Conservation (phyloP, 2,329 filamentous ascomycete species). For the Clonostachys rosea region DNA sequence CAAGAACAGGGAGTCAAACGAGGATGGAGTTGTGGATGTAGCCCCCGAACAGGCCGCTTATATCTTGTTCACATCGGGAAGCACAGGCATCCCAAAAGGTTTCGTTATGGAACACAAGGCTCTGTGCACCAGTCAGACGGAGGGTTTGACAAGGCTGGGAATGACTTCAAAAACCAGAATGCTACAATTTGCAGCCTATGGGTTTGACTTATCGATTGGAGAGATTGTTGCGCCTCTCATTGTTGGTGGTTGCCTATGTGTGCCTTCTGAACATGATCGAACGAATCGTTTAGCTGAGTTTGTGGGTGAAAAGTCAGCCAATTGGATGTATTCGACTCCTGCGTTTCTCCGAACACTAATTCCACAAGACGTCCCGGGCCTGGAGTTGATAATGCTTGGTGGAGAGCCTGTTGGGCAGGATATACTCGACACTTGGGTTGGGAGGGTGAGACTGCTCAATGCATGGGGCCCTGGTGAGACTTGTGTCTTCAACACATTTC, state of each 20-base stretch:
- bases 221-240: constrained; percentile 13
- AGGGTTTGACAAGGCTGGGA: not conserved
- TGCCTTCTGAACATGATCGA: constrained; percentile 9
- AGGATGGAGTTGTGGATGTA: not conserved
- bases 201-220: constrained; percentile 40
- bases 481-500: constrained; percentile 1
- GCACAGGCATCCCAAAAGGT: constrained; percentile 9
- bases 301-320: not conserved
- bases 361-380: constrained; percentile 1
- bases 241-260: constrained; percentile 11
- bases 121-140: constrained; percentile 2
- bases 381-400: constrained; percentile 3
- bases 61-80: constrained; percentile 8
- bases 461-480: constrained; percentile 11
- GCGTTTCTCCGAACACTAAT: constrained; percentile 1
- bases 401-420: constrained; percentile 8
- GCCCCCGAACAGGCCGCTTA: constrained; percentile 3
- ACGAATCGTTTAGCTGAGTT: constrained; percentile 1
- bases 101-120: constrained; percentile 6
- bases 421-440: constrained; percentile 9
- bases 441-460: constrained; percentile 3
- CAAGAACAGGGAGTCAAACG: not conserved
- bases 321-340: not conserved
- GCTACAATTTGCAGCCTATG: constrained; percentile 44
- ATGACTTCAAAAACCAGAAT: constrained; percentile 26